These are phyloP conservation scores for Eutrema yunnanense DNA, from an alignment of 345 rosid genomes.

Conservation along the genomic window DNA sequence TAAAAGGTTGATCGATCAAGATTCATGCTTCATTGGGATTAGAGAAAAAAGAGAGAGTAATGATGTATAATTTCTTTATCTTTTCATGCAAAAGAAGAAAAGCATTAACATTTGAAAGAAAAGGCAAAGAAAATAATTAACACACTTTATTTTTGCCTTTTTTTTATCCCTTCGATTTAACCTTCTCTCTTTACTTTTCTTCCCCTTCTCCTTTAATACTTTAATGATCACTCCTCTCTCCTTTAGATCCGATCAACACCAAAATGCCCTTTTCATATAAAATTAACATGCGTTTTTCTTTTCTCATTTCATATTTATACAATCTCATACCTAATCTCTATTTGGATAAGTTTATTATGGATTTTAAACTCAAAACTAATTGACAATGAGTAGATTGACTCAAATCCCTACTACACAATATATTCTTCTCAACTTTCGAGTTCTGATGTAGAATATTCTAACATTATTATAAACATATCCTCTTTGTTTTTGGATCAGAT, in stretches of 20 bases:
- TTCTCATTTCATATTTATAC: slow-evolving; percentile 3
- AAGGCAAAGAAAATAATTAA: slow-evolving; percentile 20
- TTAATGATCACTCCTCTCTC: slow-evolving; percentile 25
- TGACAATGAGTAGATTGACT: too few species aligned
- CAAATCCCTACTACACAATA: too few species aligned
- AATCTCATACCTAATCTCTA: slow-evolving; percentile 6
- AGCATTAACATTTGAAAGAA: slow-evolving; percentile 24
- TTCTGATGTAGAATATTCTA: too few species aligned
- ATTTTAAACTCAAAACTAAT: too few species aligned
- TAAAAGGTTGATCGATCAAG: slow-evolving; percentile 25
- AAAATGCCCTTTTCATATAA: slow-evolving; percentile 25
- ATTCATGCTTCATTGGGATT: slow-evolving; percentile 36
- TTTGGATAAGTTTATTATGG: background rate
- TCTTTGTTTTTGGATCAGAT: too few species aligned
- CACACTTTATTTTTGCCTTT: slow-evolving; percentile 3
- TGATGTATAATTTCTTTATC: slow-evolving; percentile 27
- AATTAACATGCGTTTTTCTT: slow-evolving; percentile 16
- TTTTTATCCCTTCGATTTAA: slow-evolving; percentile 22
- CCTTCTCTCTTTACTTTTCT: slow-evolving; percentile 25
- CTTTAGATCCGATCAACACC: slow-evolving; percentile 31
- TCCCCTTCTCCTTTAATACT: slow-evolving; percentile 26
- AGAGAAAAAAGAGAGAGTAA: slow-evolving; percentile 30
- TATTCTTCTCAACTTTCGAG: too few species aligned
- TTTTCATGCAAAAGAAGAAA: slow-evolving; percentile 35
- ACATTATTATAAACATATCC: background rate